Base-by-base conservation (phyloP, 805 yeast species). In the Zygotorulaspora chibaensis region DNA sequence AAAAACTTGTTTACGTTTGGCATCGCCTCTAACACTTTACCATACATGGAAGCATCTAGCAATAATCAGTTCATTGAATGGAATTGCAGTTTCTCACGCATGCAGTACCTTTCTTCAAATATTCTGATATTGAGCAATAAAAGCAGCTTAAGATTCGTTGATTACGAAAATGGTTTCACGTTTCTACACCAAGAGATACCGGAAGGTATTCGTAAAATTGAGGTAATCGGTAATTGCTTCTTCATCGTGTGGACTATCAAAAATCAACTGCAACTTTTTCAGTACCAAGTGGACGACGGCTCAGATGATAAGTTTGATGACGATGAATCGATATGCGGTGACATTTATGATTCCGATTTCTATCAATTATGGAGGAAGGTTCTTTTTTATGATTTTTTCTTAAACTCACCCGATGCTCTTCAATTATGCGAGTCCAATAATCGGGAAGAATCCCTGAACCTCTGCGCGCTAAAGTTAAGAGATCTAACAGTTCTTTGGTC, bases 401-500 rank as follows among this genome's bases (percentile, higher is more conserved):
- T 63, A 8, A 40, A 40, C 7, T 59, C 59, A 1, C 53, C 54
- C 3, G 29, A 52, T 40, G 35, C 57, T n/a, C 15, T 49, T 25
- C 51, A 50, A 11, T 34, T 63, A 25, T 61, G 65, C 40, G 52
- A 52, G 6, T 58, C 63, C 30, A 42, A 48, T 8, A 43, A 59
- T 42, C 54, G 54, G 5, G 50, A 57, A 20, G 52, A 45, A 27
- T 53, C 60, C 2, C 45, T 62, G 8, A 61, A 62, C 46, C 23
- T 61, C 26, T 56, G 59, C 42, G 63, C 63, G 2, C 51, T 65
- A 54, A 65, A 61, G 43, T 39, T 63, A 17, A 53, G 69, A 38
- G 69, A 65, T 45, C 47, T 63, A 16, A 54, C 58, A 3, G 66
- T 63, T 2, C 40, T 65, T 38, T 58, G 63, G 59, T 56, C 61